These are phyloP conservation scores for Trypanosoma theileri DNA, from an alignment of 208 protist genomes.

Conservation along the genomic window DNA sequence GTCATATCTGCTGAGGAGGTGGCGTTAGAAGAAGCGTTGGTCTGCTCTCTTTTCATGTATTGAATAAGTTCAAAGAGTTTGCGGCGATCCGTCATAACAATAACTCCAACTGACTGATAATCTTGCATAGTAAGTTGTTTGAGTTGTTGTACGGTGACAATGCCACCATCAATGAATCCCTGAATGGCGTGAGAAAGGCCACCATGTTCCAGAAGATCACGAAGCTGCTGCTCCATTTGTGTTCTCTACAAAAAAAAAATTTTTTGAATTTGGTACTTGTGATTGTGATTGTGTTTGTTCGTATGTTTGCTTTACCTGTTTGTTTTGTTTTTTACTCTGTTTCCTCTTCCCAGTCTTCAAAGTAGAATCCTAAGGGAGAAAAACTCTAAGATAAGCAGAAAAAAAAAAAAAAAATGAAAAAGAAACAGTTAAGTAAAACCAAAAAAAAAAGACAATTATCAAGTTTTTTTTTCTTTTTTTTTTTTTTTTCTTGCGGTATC, in stretches of 20 bases:
- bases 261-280: not conserved
- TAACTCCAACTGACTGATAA: constrained; percentile 89
- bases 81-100: constrained; percentile 88
- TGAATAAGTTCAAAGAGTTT: constrained; percentile 94
- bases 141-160: constrained; percentile 74
- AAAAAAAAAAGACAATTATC: too few relatives aligned
- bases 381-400: too few relatives aligned
- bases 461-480: too few relatives aligned
- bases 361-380: too few relatives aligned
- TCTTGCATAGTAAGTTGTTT: constrained; percentile 91
- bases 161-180: constrained; percentile 73
- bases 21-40: constrained; percentile 15
- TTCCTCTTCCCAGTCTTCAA: too few relatives aligned
- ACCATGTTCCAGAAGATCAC: constrained; percentile 72
- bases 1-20: constrained; percentile 2
- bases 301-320: constrained; percentile 2
- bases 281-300: not conserved
- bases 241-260: not conserved
- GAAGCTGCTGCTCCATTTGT: constrained; percentile 78
- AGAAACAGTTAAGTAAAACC: too few relatives aligned
- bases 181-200: constrained; percentile 80
- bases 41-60: constrained; percentile 79
- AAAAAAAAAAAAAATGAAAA: too few relatives aligned
- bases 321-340: not conserved
- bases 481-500: too few relatives aligned